Percentiles rank a stretch among this genome's conserved stretches.
phyloP scores from a whole-genome alignment of 139 green algal species.

The Trebouxia sp. region DNA sequence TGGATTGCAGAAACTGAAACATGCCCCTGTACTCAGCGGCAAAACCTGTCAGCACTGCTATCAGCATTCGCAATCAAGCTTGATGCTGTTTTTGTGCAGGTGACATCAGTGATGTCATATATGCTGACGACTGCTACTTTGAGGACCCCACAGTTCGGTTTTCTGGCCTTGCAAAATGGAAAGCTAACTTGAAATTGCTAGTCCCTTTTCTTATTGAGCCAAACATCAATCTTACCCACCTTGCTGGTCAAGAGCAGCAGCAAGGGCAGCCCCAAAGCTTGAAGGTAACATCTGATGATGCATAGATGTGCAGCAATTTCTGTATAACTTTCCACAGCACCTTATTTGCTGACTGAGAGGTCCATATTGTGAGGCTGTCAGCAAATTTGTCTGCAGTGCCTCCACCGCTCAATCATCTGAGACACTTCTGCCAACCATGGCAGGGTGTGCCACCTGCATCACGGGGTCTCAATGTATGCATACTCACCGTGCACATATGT shows the following conservation, averaged over 20 bases:
- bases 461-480: too few species aligned
- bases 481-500: too few species aligned
- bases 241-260: not conserved
- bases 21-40: too few species aligned
- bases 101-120: slow-evolving; percentile 57
- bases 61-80: not conserved
- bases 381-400: too few species aligned
- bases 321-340: too few species aligned
- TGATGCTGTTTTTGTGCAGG: slow-evolving; percentile 32
- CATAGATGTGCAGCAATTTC: not conserved
- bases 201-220: slow-evolving; percentile 4
- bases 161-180: slow-evolving; percentile 54
- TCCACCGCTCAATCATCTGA: too few species aligned
- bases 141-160: slow-evolving; percentile 68
- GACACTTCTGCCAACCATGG: too few species aligned
- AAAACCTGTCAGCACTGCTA: too few species aligned
- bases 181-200: slow-evolving; percentile 52
- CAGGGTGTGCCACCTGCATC: too few species aligned
- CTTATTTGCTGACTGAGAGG: too few species aligned
- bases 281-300: not conserved
- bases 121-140: slow-evolving; percentile 60
- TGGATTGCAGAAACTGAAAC: too few species aligned
- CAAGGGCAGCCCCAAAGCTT: not conserved
- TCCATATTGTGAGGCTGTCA: too few species aligned
- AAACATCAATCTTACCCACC: not conserved